Conservation (phyloP, 116 monocot species). For the Posidonia oceanica region DNA sequence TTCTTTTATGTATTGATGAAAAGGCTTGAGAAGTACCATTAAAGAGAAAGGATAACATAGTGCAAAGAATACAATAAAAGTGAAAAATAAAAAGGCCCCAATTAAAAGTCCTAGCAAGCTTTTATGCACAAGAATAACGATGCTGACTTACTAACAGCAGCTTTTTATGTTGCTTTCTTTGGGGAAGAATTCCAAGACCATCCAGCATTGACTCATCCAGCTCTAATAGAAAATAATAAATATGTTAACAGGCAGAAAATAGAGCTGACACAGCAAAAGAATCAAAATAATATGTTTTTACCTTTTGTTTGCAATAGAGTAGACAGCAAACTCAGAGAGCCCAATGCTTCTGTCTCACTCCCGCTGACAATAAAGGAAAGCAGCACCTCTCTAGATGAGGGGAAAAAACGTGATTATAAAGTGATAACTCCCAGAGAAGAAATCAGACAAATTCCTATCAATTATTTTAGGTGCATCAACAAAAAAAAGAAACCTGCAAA, state of each 20-base stretch:
- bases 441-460: no score
- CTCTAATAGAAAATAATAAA: conserved; percentile 35
- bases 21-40: no score
- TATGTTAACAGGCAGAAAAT: background rate
- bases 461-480: no score
- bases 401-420: conserved; percentile 1
- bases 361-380: conserved; percentile 60
- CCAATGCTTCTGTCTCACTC: conserved; percentile 62
- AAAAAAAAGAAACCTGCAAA: no score
- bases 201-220: conserved; percentile 97
- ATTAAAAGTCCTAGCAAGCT: no score
- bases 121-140: no score
- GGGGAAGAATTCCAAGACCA: conserved; percentile 98
- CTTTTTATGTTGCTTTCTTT: conserved; percentile 97
- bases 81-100: no score
- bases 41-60: no score
- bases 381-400: conserved; percentile 48
- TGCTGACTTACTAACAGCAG: conserved; percentile 62
- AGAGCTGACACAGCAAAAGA: background rate
- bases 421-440: no score
- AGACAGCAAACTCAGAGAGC: conserved; percentile 73
- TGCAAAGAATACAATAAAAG: no score
- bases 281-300: conserved; percentile 6
- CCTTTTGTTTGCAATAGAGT: conserved; percentile 98
- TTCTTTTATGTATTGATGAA: no score